Base-by-base conservation (phyloP, 352 stramenopile genomes). In the Phytophthora tentaculata region DNA sequence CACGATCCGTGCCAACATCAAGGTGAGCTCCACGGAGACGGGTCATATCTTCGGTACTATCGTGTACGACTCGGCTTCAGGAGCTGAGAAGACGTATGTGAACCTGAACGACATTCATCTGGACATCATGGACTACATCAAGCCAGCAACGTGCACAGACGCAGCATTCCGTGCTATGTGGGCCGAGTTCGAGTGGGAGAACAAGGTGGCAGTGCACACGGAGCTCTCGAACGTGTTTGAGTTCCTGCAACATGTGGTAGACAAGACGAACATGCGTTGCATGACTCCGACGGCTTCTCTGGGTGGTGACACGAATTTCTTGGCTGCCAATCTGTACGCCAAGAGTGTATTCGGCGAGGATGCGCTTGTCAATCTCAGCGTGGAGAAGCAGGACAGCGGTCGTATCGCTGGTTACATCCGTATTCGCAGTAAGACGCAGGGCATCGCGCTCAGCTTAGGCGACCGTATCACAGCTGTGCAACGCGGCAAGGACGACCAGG, bases 91-190 rank as follows among this genome's bases (percentile, higher is more conserved):
- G 78, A 98, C 94, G 58, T 99, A 99, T 68, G 97, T 99, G 61
- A 99, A 99, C 79, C 76, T 99, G 60, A 99, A 99, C 79, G 97
- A 99, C 75, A 99, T 99, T 71, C 97, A 99, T 76, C 88, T 99
- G 65, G 98, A 99, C 74, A 99, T 99, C 56, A 99, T 99, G 98
- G 98, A 99, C 79, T 99, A 99, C 90, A 99, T 99, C 76, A 93
- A 98, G 67, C 97, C 98, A 52, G 77, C 88, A 49, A 91, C 77
- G 17, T 96, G 97, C 89, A 89, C 79, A 65, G 97, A 99, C 75
- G 93, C 98, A 69, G 88, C 92, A n/a, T 99, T 99, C 88, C 94
- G 98, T 65, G 88, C 85, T 6, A 99, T 99, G 98, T 99, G 98
- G 98, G 98, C 97, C 57, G 98, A 99, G 74, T 99, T 99, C 77